These are phyloP conservation scores for Vitis hybrid DNA, from an alignment of 177 flowering plant species.

Conservation along the genomic window DNA sequence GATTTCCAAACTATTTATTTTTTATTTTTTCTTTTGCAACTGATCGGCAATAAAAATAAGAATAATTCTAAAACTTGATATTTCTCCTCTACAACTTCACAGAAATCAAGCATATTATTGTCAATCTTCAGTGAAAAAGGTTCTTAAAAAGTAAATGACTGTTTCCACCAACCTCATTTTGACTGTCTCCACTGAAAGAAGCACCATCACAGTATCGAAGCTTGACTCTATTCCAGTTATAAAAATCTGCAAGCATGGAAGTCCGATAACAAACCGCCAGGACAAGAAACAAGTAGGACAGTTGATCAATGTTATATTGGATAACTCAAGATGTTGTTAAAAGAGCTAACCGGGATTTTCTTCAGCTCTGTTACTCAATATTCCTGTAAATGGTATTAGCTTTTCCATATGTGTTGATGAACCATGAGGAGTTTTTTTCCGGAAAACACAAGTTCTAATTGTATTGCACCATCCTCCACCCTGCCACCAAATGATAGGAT, in stretches of 20 bases:
- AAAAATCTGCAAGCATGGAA: slow-evolving; percentile 43
- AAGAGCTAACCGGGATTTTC: slow-evolving; percentile 40
- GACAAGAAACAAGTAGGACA: not conserved
- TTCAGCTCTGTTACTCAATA: slow-evolving; percentile 39
- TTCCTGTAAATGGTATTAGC: slow-evolving; percentile 39
- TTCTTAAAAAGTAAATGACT: not conserved
- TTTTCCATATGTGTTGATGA: slow-evolving; percentile 48
- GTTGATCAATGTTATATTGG: no score
- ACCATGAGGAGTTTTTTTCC: slow-evolving; percentile 45
- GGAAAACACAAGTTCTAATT: slow-evolving; percentile 30
- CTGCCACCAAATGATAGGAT: slow-evolving; percentile 12
- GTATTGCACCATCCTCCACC: slow-evolving; percentile 59
- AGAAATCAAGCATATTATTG: no score
- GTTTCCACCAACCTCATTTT: slow-evolving; percentile 37
- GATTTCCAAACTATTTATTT: no score
- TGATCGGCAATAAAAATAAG: no score
- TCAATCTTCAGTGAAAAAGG: no score
- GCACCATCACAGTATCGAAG: slow-evolving; percentile 69
- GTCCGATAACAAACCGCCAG: no score
- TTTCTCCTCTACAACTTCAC: no score
- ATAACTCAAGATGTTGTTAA: not conserved
- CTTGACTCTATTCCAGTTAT: slow-evolving; percentile 66
- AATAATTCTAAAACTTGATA: no score
- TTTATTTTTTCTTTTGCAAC: no score
- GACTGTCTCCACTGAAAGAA: slow-evolving; percentile 51